phyloP scores from a whole-genome alignment of 768 basidiomycete genomes.

The Mycena indigotica region DNA sequence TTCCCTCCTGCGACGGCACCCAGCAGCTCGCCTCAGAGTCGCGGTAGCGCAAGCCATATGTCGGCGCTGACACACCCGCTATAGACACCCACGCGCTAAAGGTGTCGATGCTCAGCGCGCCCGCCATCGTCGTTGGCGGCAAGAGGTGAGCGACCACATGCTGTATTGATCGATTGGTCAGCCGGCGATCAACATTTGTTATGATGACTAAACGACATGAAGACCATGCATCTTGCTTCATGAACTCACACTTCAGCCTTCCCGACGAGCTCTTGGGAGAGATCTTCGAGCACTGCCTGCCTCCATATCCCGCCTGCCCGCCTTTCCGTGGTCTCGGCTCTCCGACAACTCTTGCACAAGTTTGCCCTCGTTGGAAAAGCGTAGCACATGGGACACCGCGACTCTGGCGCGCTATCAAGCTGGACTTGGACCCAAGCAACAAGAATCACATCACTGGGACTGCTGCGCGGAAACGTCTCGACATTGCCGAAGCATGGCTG shows the following conservation, averaged over 20 bases:
- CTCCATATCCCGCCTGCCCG: background rate
- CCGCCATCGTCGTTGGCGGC: too few relatives aligned
- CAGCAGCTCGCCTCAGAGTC: constrained; percentile 20
- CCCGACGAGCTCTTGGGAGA: background rate
- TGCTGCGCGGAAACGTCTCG: background rate
- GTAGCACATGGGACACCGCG: background rate
- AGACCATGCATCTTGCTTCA: too few relatives aligned
- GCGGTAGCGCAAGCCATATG: constrained; percentile 12
- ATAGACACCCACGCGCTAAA: constrained; percentile 28
- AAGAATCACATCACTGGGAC: background rate
- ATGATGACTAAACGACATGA: too few relatives aligned
- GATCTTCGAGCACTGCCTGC: background rate
- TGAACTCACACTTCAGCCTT: background rate
- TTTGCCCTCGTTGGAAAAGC: background rate
- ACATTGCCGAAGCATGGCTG: background rate
- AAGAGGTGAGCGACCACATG: too few relatives aligned
- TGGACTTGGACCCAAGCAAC: background rate
- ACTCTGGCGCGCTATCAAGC: background rate
- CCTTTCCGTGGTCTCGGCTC: background rate
- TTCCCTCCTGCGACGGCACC: constrained; percentile 28
- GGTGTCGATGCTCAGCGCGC: constrained; percentile 6
- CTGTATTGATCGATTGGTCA: too few relatives aligned
- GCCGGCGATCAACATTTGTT: too few relatives aligned
- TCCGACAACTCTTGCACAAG: background rate
- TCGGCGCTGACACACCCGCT: constrained; percentile 14